phyloP scores from a whole-genome alignment of 208 protist species.

The Lotmaria passim region DNA sequence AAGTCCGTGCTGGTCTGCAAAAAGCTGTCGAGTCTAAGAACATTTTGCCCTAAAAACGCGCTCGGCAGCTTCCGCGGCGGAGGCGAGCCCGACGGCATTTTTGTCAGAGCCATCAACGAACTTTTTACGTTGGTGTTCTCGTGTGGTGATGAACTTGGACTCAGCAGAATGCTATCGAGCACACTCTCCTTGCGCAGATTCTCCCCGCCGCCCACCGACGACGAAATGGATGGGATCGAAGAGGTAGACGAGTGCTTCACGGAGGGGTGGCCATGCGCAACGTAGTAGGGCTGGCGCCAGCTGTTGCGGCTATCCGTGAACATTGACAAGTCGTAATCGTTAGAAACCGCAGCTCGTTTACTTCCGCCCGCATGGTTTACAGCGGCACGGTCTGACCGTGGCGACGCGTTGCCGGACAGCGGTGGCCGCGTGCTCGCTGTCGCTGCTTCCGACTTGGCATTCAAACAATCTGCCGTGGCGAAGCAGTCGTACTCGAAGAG shows the following conservation, averaged over 20 bases:
- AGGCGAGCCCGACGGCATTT: neutral
- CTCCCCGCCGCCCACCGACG: neutral
- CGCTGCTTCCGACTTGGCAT: neutral
- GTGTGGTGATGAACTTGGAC: neutral
- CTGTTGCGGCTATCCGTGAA: neutral
- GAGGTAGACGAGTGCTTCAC: neutral
- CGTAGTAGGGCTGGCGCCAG: neutral
- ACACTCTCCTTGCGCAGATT: neutral
- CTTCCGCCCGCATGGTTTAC: neutral
- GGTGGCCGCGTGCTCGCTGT: neutral
- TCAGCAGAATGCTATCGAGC: neutral
- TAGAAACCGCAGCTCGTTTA: neutral
- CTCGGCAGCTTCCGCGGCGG: neutral
- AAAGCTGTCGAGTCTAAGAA: neutral
- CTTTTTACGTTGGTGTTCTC: neutral
- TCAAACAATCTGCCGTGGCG: too few species aligned
- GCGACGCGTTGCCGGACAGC: neutral
- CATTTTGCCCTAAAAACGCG: neutral
- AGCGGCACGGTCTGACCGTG: too few species aligned
- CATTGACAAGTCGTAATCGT: constrained; percentile 1
- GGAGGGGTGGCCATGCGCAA: neutral
- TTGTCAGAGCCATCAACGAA: neutral
- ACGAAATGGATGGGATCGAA: neutral
- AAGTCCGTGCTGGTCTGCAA: neutral
- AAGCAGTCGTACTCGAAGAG: too few species aligned